Base-by-base conservation (phyloP, 2,329 filamentous ascomycete genomes). In the Pseudogymnoascus sp. region DNA sequence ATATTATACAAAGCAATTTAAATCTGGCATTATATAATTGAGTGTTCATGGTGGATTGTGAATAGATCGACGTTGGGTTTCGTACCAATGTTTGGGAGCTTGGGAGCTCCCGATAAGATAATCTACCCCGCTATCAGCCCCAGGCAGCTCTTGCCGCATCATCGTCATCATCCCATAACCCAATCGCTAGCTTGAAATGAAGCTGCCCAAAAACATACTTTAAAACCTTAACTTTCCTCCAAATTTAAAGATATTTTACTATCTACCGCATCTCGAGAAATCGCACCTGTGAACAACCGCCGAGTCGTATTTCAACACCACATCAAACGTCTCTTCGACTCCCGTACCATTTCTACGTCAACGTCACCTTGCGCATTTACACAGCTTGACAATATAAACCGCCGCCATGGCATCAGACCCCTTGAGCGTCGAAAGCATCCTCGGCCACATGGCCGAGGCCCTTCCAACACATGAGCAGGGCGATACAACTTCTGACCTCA, bases 401-500 rank as follows among this genome's bases (percentile, higher is more conserved):
- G 43, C 39, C 64, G 66, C 37, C 8, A 71, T 71, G 70, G 62
- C 65, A 41, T 63, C 62, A 28, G 67, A 77, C 60, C 76, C 77
- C 5, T 72, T 80, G 57, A 74, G 72, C 62, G 70, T 75, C 37
- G 72, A 75, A 63, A 75, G 76, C 65, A 72, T 86, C 64, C 73
- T 85, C 33, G 74, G 76, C 67, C 74, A 74, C 66, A 86, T 87
- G 83, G 79, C 81, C 62, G 78, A 84, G 47, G 82, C 82, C 30
- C 72, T 87, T 60, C 82, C 84, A 8, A 80, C 78, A 2, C 82
- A 84, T 66, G 66, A 74, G 0, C 70, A 75, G 58, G 76, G 71
- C 63, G 83, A 85, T 69, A 78, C 78, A 15, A 78, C 76, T n/a
- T 85, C 83, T 4, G 82, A 85, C 66, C 71, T 92, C 30, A 85